Percentiles rank a stretch among this genome's conserved stretches.
Evolutionary conservation across 2,329 filamentous ascomycete species (phyloP).

Genomic region (Ceratocystis albifundus): DNA sequence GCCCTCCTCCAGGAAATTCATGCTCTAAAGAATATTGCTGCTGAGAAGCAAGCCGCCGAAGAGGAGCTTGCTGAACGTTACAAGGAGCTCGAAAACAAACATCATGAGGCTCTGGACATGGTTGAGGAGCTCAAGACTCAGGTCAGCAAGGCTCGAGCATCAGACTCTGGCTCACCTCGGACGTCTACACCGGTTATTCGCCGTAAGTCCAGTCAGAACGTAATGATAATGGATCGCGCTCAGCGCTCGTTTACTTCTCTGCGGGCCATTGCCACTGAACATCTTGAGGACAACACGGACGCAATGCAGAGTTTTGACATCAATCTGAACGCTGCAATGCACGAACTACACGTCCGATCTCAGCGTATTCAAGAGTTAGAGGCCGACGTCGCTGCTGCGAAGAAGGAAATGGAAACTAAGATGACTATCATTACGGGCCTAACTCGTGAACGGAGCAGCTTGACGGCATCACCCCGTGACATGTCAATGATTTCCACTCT

Average conservation of each 20-base stretch:
- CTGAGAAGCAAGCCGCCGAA: constrained; percentile 67
- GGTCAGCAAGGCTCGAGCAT: constrained; percentile 61
- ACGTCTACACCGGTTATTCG: constrained; percentile 69
- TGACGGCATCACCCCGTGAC: constrained; percentile 74
- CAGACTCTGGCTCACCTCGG: constrained; percentile 49
- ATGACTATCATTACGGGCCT: constrained; percentile 90
- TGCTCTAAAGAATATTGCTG: constrained; percentile 55
- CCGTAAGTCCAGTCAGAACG: constrained; percentile 82
- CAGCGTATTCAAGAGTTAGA: constrained; percentile 87
- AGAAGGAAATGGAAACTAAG: constrained; percentile 95
- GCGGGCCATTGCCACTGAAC: constrained; percentile 75
- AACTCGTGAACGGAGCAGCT: constrained; percentile 81
- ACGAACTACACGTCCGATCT: constrained; percentile 74
- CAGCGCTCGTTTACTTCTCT: constrained; percentile 84
- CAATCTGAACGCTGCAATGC: constrained; percentile 83
- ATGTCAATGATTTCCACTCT: constrained; percentile 81
- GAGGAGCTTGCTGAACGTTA: constrained; percentile 65
- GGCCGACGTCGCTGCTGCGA: constrained; percentile 66
- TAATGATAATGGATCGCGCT: constrained; percentile 78
- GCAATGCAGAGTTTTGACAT: constrained; percentile 85
- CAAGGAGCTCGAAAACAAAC: constrained; percentile 67
- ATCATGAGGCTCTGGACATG: constrained; percentile 69
- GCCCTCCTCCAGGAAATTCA: constrained; percentile 55
- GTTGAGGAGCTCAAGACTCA: constrained; percentile 87
- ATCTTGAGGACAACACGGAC: constrained; percentile 71